Evolutionary conservation across 768 basidiomycete genomes (phyloP).

Genomic region (Lactarius evosmus): DNA sequence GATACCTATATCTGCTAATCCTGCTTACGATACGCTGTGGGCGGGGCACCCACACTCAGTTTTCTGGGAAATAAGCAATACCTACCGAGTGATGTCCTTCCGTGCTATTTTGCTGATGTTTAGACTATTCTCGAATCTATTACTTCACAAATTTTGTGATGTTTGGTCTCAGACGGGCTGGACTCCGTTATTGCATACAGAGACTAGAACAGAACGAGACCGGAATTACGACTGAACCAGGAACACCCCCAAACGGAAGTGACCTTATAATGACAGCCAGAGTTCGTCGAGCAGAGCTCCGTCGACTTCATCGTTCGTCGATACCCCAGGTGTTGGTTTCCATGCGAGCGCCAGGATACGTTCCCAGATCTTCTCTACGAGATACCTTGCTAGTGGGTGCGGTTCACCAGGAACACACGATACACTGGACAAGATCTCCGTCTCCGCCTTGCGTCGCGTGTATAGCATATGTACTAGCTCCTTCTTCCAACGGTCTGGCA

Average conservation of each 20-base stretch:
- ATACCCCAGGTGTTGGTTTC: neutral
- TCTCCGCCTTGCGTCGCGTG: constrained; percentile 87
- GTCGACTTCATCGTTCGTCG: neutral
- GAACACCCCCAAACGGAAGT: neutral
- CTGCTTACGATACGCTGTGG: constrained; percentile 19
- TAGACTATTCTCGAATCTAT: neutral
- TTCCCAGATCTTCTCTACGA: constrained; percentile 29
- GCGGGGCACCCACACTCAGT: too few species aligned
- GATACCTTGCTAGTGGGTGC: constrained; percentile 31
- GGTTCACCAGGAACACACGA: constrained; percentile 1
- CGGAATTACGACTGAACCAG: neutral
- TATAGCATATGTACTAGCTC: constrained; percentile 81
- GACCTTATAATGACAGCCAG: neutral
- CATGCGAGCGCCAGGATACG: neutral
- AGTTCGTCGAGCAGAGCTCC: neutral
- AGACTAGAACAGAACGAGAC: neutral
- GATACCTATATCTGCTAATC: constrained; percentile 24
- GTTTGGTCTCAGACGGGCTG: too few species aligned
- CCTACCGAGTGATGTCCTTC: too few species aligned
- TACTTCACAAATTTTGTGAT: neutral
- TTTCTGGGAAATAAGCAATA: too few species aligned
- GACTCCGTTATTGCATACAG: neutral
- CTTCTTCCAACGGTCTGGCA: constrained; percentile 70
- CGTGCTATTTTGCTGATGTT: too few species aligned
- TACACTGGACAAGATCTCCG: constrained; percentile 57